phyloP scores from a whole-genome alignment of 768 basidiomycete genomes.

The Xanthoconium purpureum region DNA sequence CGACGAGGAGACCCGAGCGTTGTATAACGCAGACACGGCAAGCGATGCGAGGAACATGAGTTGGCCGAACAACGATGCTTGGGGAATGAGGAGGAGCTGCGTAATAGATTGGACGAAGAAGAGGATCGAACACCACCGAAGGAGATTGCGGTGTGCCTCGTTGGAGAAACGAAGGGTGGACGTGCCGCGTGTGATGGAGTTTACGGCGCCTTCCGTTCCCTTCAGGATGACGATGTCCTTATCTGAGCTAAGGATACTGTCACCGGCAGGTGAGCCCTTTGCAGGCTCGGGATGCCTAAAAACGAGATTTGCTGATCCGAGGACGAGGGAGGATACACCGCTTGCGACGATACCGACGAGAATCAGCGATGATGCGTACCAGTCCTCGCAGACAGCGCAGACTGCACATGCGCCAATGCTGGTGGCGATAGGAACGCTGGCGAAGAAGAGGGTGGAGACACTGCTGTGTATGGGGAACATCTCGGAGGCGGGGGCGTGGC shows the following conservation, averaged over 20 bases:
- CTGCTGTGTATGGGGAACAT: conserved; percentile 1
- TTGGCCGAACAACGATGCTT: conserved; percentile 30
- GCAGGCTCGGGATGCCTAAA: conserved; percentile 26
- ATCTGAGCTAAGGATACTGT: conserved; percentile 23
- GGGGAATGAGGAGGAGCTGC: conserved; percentile 32
- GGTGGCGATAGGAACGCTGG: conserved; percentile 17
- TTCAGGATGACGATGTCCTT: conserved; percentile 24
- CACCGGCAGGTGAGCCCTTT: conserved; percentile 24
- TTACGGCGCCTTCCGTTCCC: conserved; percentile 29
- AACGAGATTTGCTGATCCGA: conserved; percentile 24
- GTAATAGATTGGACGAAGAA: conserved; percentile 23
- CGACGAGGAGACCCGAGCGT: conserved; percentile 25
- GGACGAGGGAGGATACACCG: conserved; percentile 24
- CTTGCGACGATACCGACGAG: conserved; percentile 31
- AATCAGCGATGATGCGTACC: conserved; percentile 29
- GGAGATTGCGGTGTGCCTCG: conserved; percentile 4
- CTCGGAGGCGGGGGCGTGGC: conserved; percentile 7
- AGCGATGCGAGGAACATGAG: conserved; percentile 29
- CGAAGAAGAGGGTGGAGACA: conserved; percentile 3
- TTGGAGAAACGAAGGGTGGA: conserved; percentile 19
- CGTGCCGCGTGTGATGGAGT: conserved; percentile 25
- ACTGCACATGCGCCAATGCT: conserved; percentile 22
- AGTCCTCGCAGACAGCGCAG: conserved; percentile 23
- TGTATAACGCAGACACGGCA: conserved; percentile 28
- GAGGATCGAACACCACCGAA: conserved; percentile 23